Evolutionary conservation across 1,139 yeast species (phyloP).

Genomic region (Zygosaccharomyces pseudobailii): DNA sequence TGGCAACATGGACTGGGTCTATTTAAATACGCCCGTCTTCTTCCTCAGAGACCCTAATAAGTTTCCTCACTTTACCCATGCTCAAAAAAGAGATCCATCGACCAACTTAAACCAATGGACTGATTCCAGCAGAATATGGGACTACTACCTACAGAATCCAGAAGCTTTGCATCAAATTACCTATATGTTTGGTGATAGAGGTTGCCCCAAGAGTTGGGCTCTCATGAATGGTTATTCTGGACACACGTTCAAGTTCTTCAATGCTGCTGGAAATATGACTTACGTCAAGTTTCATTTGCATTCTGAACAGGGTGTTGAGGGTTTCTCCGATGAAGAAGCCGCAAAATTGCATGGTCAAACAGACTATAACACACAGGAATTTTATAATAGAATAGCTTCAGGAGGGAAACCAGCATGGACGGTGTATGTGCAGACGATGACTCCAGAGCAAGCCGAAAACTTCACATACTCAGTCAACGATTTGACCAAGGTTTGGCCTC

Average conservation of each 20-base stretch:
- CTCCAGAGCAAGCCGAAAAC: conserved; percentile 61
- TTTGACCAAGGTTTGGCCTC: conserved; percentile 61
- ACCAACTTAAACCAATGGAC: conserved; percentile 42
- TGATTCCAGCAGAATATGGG: conserved; percentile 62
- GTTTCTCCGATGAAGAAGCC: conserved; percentile 53
- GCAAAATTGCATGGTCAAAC: conserved; percentile 50
- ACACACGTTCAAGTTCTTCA: conserved; percentile 68
- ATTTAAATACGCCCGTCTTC: conserved; percentile 86
- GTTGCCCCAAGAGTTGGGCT: conserved; percentile 62
- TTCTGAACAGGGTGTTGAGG: conserved; percentile 61
- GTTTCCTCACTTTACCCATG: conserved; percentile 85
- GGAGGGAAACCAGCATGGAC: conserved; percentile 65
- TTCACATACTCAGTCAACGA: conserved; percentile 58
- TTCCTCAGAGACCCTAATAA: conserved; percentile 82
- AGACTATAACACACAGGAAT: conserved; percentile 59
- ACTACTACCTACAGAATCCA: conserved; percentile 57
- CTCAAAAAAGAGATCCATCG: conserved; percentile 68
- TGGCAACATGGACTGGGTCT: conserved; percentile 84
- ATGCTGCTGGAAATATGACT: conserved; percentile 55
- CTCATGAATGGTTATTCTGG: conserved; percentile 74
- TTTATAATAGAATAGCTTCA: conserved; percentile 52
- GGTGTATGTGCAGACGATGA: conserved; percentile 66
- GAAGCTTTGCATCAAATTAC: conserved; percentile 62
- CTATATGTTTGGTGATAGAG: conserved; percentile 64
- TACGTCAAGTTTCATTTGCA: conserved; percentile 65